Percentiles rank a stretch among this genome's conserved stretches.
Conservation (phyloP, 31 red algal genomes). For the Asparagopsis taxiformis region DNA sequence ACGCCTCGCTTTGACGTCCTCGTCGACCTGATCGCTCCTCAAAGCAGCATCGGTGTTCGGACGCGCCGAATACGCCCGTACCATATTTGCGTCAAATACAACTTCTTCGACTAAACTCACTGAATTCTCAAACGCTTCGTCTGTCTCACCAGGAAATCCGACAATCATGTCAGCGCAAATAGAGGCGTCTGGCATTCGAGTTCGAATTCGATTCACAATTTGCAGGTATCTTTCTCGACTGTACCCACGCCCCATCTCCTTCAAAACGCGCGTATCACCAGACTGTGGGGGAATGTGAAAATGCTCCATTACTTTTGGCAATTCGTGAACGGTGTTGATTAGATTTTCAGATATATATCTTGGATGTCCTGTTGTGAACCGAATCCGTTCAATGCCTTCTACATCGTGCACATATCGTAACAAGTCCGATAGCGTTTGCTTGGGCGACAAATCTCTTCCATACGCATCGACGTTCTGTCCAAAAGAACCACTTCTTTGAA, state of each 20-base stretch:
- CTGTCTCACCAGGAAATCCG: slow-evolving; percentile 86
- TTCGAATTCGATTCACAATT: slow-evolving; percentile 57
- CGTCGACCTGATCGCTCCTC: slow-evolving; percentile 63
- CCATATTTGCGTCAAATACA: slow-evolving; percentile 65
- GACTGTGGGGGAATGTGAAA: slow-evolving; percentile 88
- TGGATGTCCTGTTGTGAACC: slow-evolving; percentile 89
- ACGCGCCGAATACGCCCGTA: slow-evolving; percentile 80
- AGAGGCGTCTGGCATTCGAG: slow-evolving; percentile 77
- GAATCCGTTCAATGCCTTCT: slow-evolving; percentile 76
- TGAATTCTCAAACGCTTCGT: slow-evolving; percentile 74
- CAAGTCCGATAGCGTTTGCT: slow-evolving; percentile 71
- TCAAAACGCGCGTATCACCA: slow-evolving; percentile 68
- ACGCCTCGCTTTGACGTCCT: slow-evolving; percentile 60
- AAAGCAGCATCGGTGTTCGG: slow-evolving; percentile 71
- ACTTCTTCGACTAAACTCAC: slow-evolving; percentile 65
- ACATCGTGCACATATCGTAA: slow-evolving; percentile 67
- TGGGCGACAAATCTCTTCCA: slow-evolving; percentile 66
- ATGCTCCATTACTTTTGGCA: slow-evolving; percentile 75
- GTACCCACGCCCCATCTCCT: slow-evolving; percentile 81
- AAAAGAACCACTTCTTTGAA: slow-evolving; percentile 74
- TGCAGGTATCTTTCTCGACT: slow-evolving; percentile 71
- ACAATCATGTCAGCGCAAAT: slow-evolving; percentile 81
- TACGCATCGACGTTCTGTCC: slow-evolving; percentile 94
- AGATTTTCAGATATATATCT: slow-evolving; percentile 73
- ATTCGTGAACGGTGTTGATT: slow-evolving; percentile 63